phyloP scores from a whole-genome alignment of 129 eudicot genomes.

The Cynara cardunculus region DNA sequence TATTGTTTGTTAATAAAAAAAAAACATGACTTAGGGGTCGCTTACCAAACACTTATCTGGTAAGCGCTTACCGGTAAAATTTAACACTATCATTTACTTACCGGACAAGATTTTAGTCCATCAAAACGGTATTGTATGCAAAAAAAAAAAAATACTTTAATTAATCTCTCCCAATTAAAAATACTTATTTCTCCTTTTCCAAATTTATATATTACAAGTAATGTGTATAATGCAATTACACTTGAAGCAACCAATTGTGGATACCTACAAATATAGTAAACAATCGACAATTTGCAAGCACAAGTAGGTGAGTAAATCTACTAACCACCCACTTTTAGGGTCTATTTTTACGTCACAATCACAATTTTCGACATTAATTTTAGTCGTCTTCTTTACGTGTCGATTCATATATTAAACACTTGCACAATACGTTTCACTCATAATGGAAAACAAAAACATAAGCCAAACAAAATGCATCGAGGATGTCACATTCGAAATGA shows the following conservation, averaged over 20 bases:
- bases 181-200: background rate
- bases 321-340: slow-evolving; percentile 28
- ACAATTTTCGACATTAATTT: slow-evolving; percentile 1
- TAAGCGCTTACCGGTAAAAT: too few species aligned
- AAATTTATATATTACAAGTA: slow-evolving; percentile 10
- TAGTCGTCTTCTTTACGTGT: slow-evolving; percentile 1
- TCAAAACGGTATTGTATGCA: too few species aligned
- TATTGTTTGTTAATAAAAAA: background rate
- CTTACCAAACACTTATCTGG: too few species aligned
- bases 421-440: background rate
- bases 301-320: slow-evolving; percentile 32
- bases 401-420: background rate
- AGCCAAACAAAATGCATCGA: background rate
- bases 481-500: too few species aligned
- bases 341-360: slow-evolving; percentile 24
- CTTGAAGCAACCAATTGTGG: slow-evolving; percentile 25
- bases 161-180: too few species aligned
- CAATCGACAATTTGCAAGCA: slow-evolving; percentile 16
- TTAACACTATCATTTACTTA: too few species aligned
- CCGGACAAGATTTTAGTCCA: too few species aligned
- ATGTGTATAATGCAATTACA: slow-evolving; percentile 16
- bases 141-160: too few species aligned
- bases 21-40: too few species aligned
- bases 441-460: background rate
- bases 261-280: slow-evolving; percentile 25